phyloP scores from a whole-genome alignment of 1,139 yeast genomes.

The Pichia sp. region DNA sequence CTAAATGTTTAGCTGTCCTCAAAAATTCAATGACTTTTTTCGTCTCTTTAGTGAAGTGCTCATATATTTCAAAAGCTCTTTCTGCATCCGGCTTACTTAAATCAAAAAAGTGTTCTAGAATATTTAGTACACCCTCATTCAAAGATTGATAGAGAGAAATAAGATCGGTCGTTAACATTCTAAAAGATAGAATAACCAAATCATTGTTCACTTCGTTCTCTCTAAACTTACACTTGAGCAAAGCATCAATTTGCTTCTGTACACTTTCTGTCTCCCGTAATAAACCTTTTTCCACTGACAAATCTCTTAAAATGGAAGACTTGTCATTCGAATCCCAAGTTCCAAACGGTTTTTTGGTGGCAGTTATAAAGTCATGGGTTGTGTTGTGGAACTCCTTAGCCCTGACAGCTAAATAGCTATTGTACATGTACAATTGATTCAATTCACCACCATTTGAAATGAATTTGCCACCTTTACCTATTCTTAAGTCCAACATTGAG shows the following conservation, averaged over 20 bases:
- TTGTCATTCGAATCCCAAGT: slow-evolving; percentile 24
- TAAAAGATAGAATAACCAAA: slow-evolving; percentile 71
- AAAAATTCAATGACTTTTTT: slow-evolving; percentile 81
- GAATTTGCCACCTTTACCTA: slow-evolving; percentile 27
- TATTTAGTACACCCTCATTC: slow-evolving; percentile 90
- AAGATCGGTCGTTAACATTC: slow-evolving; percentile 80
- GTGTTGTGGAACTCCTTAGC: slow-evolving; percentile 62
- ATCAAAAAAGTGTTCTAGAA: slow-evolving; percentile 91
- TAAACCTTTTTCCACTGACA: slow-evolving; percentile 72
- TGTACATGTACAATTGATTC: slow-evolving; percentile 56
- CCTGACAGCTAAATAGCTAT: slow-evolving; percentile 60
- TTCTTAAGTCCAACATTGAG: slow-evolving; percentile 39
- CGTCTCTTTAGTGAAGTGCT: slow-evolving; percentile 78
- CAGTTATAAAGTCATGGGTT: slow-evolving; percentile 70
- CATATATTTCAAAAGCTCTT: slow-evolving; percentile 76
- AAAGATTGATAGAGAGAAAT: slow-evolving; percentile 77
- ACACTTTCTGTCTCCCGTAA: slow-evolving; percentile 82
- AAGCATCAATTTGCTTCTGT: slow-evolving; percentile 67
- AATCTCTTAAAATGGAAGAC: slow-evolving; percentile 56
- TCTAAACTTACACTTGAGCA: slow-evolving; percentile 65
- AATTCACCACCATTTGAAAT: slow-evolving; percentile 38
- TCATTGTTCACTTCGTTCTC: slow-evolving; percentile 78
- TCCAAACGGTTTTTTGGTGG: slow-evolving; percentile 34
- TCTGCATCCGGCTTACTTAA: slow-evolving; percentile 82
- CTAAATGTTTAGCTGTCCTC: slow-evolving; percentile 83